These are phyloP conservation scores for Petunia axillaris DNA, from an alignment of 257 asterid species.

Conservation along the genomic window DNA sequence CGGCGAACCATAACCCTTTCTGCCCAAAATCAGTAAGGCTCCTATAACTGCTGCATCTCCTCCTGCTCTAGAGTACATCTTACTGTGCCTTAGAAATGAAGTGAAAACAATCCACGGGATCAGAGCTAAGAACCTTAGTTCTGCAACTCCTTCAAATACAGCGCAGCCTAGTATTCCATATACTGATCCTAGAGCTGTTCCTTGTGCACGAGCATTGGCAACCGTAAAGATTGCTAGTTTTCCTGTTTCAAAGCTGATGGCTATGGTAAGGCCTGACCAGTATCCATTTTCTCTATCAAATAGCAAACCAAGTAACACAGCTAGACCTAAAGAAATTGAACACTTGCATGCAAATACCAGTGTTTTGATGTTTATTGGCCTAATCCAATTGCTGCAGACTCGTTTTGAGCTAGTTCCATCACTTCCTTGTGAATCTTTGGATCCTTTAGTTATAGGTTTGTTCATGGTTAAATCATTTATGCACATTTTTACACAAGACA, in stretches of 20 bases:
- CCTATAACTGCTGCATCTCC: slow-evolving; percentile 65
- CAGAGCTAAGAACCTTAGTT: slow-evolving; percentile 52
- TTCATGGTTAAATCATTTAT: slow-evolving; percentile 25
- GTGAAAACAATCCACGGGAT: slow-evolving; percentile 67
- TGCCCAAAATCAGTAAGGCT: slow-evolving; percentile 65
- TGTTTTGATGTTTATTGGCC: slow-evolving; percentile 31
- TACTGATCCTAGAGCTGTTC: slow-evolving; percentile 76
- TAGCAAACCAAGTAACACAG: slow-evolving; percentile 55
- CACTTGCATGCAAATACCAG: slow-evolving; percentile 54
- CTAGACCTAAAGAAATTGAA: slow-evolving; percentile 60
- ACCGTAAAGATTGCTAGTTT: slow-evolving; percentile 57
- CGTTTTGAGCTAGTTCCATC: background rate
- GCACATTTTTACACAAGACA: slow-evolving; percentile 54
- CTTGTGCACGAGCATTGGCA: slow-evolving; percentile 72
- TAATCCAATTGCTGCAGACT: slow-evolving; percentile 31
- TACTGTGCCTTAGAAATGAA: slow-evolving; percentile 55
- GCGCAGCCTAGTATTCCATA: slow-evolving; percentile 63
- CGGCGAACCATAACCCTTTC: slow-evolving; percentile 56
- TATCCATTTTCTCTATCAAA: slow-evolving; percentile 53
- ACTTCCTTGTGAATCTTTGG: background rate
- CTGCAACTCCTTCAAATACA: slow-evolving; percentile 41
- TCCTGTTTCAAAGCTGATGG: slow-evolving; percentile 60
- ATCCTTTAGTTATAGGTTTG: background rate
- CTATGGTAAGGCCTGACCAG: slow-evolving; percentile 77
- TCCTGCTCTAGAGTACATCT: slow-evolving; percentile 64